Percentiles rank a stretch among this genome's conserved stretches.
Conservation (phyloP, 441 rosid genomes). For the Breynia disticha region DNA sequence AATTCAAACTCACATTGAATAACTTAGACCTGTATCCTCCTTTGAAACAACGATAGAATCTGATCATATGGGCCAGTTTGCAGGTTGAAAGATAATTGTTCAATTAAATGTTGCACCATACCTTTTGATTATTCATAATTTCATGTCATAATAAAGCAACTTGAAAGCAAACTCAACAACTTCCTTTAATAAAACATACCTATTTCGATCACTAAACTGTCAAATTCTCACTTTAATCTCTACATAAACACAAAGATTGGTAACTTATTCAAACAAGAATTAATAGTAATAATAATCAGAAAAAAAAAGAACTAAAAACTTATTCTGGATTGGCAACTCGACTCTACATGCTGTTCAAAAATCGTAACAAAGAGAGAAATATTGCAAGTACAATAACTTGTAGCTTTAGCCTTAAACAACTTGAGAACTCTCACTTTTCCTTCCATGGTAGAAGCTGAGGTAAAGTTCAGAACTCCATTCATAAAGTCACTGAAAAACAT, state of each 20-base stretch:
- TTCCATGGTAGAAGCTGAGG: conserved; percentile 20
- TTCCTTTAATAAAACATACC: too few relatives aligned
- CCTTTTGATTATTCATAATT: not conserved
- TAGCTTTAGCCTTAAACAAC: conserved; percentile 27
- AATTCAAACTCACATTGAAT: too few relatives aligned
- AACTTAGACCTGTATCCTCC: too few relatives aligned
- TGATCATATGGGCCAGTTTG: conserved; percentile 6
- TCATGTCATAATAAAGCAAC: too few relatives aligned
- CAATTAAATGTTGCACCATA: conserved; percentile 20
- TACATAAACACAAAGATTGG: too few relatives aligned
- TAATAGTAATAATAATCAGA: too few relatives aligned
- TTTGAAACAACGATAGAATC: too few relatives aligned
- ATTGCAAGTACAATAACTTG: conserved; percentile 18
- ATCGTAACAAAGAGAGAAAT: conserved; percentile 13
- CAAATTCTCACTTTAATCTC: too few relatives aligned
- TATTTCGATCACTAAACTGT: too few relatives aligned
- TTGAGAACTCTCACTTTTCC: conserved; percentile 24
- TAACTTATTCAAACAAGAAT: too few relatives aligned
- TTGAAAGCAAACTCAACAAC: too few relatives aligned
- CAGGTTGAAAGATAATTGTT: conserved; percentile 13
- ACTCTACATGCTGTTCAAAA: not conserved
- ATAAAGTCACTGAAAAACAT: conserved; percentile 10
- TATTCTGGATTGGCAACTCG: conserved; percentile 23
- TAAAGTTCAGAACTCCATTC: conserved; percentile 19
- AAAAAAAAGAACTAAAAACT: conserved; percentile 4